Conservation (phyloP, 2,329 filamentous ascomycete species). For the Fusarium transvaalense region DNA sequence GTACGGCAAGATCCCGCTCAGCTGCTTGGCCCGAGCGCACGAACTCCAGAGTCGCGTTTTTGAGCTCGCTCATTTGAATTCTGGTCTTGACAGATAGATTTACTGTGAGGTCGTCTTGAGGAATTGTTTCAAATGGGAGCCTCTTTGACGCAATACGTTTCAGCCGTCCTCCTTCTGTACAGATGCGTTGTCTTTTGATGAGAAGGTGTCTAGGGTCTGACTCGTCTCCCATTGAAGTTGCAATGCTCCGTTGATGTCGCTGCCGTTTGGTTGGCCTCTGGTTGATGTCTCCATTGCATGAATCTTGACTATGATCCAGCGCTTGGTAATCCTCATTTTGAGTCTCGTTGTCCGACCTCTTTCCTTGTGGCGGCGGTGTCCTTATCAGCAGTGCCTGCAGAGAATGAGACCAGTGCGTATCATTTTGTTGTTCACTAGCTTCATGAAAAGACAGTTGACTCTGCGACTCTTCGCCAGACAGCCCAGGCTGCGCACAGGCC, state of each 20-base stretch:
- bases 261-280: slow-evolving; percentile 19
- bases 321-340: neutral
- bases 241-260: slow-evolving; percentile 18
- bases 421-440: slow-evolving; percentile 1
- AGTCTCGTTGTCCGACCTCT: neutral
- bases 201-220: slow-evolving; percentile 40
- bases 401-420: slow-evolving; percentile 30
- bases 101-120: slow-evolving; percentile 35
- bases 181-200: slow-evolving; percentile 38
- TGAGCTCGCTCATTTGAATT: slow-evolving; percentile 22
- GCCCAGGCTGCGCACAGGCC: slow-evolving; percentile 5
- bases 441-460: neutral
- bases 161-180: slow-evolving; percentile 27
- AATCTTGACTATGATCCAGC: neutral
- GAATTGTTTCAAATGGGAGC: slow-evolving; percentile 48
- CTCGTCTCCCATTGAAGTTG: slow-evolving; percentile 4
- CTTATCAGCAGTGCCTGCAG: slow-evolving; percentile 38
- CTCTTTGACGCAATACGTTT: slow-evolving; percentile 42
- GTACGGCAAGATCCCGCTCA: slow-evolving; percentile 25
- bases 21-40: slow-evolving; percentile 17
- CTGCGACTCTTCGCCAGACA: slow-evolving; percentile 7
- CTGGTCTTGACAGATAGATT: slow-evolving; percentile 20
- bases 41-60: slow-evolving; percentile 19
- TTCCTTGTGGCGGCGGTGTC: slow-evolving; percentile 31
- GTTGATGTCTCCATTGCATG: neutral